Percentiles rank a stretch among this genome's conserved stretches.
phyloP scores from a whole-genome alignment of 352 stramenopile genomes.

The Chloridella minuta region DNA sequence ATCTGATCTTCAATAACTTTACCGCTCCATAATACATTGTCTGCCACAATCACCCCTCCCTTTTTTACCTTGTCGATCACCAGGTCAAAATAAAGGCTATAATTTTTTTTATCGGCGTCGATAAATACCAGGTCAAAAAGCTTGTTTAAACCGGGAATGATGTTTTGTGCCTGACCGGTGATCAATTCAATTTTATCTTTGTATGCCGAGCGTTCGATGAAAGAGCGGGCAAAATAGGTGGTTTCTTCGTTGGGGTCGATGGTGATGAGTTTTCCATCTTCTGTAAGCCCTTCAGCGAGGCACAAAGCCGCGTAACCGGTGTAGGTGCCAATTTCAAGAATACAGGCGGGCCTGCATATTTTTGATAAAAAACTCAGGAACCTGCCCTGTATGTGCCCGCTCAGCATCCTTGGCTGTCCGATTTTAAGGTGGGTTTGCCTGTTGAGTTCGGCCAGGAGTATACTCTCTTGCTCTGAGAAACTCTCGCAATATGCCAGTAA shows the following conservation, averaged over 20 bases:
- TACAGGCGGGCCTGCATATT: background rate
- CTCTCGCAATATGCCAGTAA: background rate
- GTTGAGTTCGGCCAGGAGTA: background rate
- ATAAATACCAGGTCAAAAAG: background rate
- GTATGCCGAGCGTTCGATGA: background rate
- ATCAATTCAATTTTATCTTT: constrained; percentile 1
- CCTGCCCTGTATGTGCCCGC: background rate
- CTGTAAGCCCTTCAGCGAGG: background rate
- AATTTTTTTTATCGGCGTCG: background rate
- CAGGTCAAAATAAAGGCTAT: background rate
- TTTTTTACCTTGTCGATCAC: background rate
- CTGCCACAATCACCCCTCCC: background rate
- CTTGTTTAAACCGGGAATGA: background rate
- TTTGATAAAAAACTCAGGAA: constrained; percentile 7
- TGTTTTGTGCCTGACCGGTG: background rate
- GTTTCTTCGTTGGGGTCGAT: background rate
- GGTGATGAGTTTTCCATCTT: background rate
- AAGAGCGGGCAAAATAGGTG: background rate
- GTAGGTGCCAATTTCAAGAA: background rate
- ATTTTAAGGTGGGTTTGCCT: background rate
- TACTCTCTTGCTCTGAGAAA: background rate
- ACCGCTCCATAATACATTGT: background rate
- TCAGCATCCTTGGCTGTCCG: background rate
- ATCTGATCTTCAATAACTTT: background rate
- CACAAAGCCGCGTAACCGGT: background rate